phyloP scores from a whole-genome alignment of 1,139 yeast species.

The Blastobotrys proliferans region DNA sequence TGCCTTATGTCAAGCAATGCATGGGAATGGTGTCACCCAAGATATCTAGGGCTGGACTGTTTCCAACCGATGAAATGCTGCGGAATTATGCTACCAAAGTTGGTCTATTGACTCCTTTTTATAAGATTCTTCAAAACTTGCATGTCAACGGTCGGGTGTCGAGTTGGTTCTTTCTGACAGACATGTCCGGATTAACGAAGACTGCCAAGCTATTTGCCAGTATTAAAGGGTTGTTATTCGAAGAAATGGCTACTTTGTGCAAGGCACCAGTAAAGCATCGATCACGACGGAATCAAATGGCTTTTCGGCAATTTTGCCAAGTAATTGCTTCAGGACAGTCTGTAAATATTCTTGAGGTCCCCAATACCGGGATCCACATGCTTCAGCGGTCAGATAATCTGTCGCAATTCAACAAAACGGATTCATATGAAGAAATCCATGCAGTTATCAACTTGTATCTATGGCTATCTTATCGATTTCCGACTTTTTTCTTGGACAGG shows the following conservation, averaged over 20 bases:
- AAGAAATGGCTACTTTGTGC: slow-evolving; percentile 31
- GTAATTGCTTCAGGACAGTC: slow-evolving; percentile 31
- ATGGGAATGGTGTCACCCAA: slow-evolving; percentile 27
- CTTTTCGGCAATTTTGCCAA: slow-evolving; percentile 30
- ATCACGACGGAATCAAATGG: slow-evolving; percentile 19
- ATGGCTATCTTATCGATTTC: slow-evolving; percentile 88
- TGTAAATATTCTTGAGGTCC: slow-evolving; percentile 29
- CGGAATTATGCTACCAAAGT: slow-evolving; percentile 24
- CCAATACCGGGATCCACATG: slow-evolving; percentile 20
- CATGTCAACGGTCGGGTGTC: slow-evolving; percentile 21
- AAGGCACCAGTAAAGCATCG: slow-evolving; percentile 35
- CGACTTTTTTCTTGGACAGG: slow-evolving; percentile 70
- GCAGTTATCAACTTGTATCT: slow-evolving; percentile 62
- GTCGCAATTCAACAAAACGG: too few relatives aligned
- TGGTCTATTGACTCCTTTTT: slow-evolving; percentile 22
- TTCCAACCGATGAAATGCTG: slow-evolving; percentile 30
- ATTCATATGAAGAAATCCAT: slow-evolving; percentile 62
- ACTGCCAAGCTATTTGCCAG: slow-evolving; percentile 28
- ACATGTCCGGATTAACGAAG: slow-evolving; percentile 24
- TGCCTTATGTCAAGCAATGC: slow-evolving; percentile 30
- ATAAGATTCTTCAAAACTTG: slow-evolving; percentile 23
- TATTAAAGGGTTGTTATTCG: slow-evolving; percentile 30
- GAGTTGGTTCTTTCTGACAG: slow-evolving; percentile 22
- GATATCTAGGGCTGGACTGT: slow-evolving; percentile 28
- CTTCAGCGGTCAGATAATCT: slow-evolving; percentile 17